Evolutionary conservation across 768 basidiomycete species (phyloP), one percentile per base, ranked within the genome.

Genomic region (Chalciporus chontae): DNA sequence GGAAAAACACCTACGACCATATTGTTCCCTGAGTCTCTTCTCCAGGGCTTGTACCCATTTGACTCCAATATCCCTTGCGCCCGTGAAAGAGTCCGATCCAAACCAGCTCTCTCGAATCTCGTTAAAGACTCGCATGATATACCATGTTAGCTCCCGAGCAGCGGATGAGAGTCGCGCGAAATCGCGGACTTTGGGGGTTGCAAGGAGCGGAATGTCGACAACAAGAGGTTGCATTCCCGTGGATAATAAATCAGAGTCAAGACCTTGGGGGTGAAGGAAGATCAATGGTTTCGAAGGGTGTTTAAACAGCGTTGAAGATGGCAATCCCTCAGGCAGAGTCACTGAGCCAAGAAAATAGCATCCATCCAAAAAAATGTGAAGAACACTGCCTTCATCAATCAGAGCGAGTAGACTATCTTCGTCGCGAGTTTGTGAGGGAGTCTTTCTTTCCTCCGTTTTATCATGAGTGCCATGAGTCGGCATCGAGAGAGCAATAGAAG

Each of bases 31-130:
- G 64, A 87, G 82, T 58, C 77, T 83, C 40, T 69, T 68, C 61
- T 90, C 84, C 40, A 92, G 64, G 10, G 78, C 73, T 47, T 74
- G 72, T 26, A 89, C 69, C 87, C 88, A 92, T 62, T 79, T 84
- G 4, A 80, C 78, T 8, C 90, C 90, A 50, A 85, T 63, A 40
- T 83, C 83, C 54, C 85, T 76, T 39, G 87, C 87, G 40, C 89
- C 89, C 53, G 71, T 77, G 42, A 75, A 72, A 8, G 70, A 77
- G 45, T 84, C 82, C 11, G 80, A 78, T 17, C 90, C 90, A 59
- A 81, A 79, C 90, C 90, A 93, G 9, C 74, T 70, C 23, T 69
- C 71, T 17, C 78, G 78, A 81, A 91, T 84, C 51, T 92, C 90
- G 57, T 83, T 80, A 36, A 86, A 69, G 29, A 83, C 78, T 40